Conservation (phyloP, 2,329 filamentous ascomycete genomes). For the Aspergillus vadensis region DNA sequence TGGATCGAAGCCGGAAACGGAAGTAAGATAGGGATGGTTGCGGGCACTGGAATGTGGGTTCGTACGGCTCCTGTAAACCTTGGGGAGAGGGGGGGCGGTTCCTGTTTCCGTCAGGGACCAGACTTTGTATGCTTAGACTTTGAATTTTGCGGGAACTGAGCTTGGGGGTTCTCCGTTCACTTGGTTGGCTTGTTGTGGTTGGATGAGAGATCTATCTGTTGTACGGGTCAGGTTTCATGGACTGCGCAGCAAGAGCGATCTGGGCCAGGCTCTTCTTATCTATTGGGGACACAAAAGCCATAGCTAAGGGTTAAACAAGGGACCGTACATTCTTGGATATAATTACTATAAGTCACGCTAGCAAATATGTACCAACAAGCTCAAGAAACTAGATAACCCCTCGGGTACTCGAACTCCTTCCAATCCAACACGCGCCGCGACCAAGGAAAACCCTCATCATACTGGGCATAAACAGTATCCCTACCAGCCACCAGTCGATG, state of each 20-base stretch:
- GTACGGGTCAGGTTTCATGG: too few species aligned
- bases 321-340: neutral
- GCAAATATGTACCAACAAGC: neutral
- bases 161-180: neutral
- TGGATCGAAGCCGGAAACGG: neutral
- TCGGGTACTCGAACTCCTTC: slow-evolving; percentile 25
- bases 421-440: slow-evolving; percentile 20
- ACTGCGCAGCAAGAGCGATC: too few species aligned
- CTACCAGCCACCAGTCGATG: slow-evolving; percentile 23
- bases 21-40: neutral
- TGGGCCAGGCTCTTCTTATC: neutral
- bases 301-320: neutral
- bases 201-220: too few species aligned
- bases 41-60: neutral
- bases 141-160: neutral
- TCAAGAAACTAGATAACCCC: slow-evolving; percentile 21
- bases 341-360: neutral
- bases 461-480: slow-evolving; percentile 25
- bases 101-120: neutral
- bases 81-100: neutral
- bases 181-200: too few species aligned
- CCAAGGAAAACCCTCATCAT: slow-evolving; percentile 23
- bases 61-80: neutral
- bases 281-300: neutral
- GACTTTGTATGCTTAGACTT: too few species aligned